A percentile compares a stretch with the other conserved stretches of the same genome.
Conservation (phyloP, 495 filamentous ascomycete species). For the Podospora conica region DNA sequence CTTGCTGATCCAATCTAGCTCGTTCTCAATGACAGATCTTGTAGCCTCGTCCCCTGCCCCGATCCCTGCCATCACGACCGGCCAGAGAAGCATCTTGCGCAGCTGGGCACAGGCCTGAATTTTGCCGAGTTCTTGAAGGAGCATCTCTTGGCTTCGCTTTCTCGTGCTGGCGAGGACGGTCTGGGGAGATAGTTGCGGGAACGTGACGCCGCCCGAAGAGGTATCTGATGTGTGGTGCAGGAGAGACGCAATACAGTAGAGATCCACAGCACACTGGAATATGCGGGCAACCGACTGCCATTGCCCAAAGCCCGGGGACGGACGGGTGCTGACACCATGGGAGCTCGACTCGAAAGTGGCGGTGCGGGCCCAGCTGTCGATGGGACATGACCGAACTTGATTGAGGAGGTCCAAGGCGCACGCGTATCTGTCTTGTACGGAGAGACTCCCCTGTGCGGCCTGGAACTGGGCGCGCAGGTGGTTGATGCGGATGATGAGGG, state of each 20-base stretch:
- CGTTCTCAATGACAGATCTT: not conserved
- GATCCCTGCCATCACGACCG: not conserved
- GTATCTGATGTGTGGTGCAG: not conserved
- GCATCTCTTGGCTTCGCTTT: too few relatives aligned
- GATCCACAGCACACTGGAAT: not conserved
- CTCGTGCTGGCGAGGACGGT: not conserved
- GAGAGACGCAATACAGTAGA: slow-evolving; percentile 6
- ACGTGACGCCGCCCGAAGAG: too few relatives aligned
- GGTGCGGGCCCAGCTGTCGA: not conserved
- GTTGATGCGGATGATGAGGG: slow-evolving; percentile 12
- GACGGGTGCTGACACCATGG: too few relatives aligned
- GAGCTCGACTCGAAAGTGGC: not conserved
- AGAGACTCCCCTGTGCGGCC: too few relatives aligned
- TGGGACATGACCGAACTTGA: not conserved
- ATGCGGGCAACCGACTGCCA: slow-evolving; percentile 1
- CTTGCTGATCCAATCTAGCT: not conserved
- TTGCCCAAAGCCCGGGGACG: too few relatives aligned
- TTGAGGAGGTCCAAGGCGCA: slow-evolving; percentile 4
- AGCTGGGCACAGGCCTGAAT: not conserved
- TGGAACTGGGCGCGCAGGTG: slow-evolving; percentile 2
- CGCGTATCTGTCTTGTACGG: not conserved
- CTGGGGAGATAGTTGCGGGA: too few relatives aligned
- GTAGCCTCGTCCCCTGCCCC: not conserved
- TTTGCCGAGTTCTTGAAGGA: not conserved
- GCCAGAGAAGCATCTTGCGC: slow-evolving; percentile 6